A percentile compares a stretch with the other conserved stretches of the same genome.
These are phyloP conservation scores for Colletotrichum shisoi DNA, from an alignment of 2,329 filamentous ascomycete species.

Conservation along the genomic window DNA sequence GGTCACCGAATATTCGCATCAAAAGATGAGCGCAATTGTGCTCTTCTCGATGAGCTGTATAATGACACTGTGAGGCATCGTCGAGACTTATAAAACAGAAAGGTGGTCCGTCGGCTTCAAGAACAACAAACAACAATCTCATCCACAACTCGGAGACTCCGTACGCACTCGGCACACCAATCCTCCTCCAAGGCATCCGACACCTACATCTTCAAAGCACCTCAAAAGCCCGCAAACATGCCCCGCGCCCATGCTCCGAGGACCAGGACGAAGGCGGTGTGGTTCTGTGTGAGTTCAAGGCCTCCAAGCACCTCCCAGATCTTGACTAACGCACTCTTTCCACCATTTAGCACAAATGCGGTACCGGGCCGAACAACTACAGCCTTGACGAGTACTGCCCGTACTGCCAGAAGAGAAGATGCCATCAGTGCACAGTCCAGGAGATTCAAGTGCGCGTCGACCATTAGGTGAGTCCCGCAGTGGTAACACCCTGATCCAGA, in stretches of 20 bases:
- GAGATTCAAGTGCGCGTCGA: neutral
- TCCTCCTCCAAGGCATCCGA: neutral
- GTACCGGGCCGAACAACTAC: neutral
- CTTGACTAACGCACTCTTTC: neutral
- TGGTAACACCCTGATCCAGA: neutral
- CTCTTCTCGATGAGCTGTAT: neutral
- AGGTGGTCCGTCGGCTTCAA: neutral
- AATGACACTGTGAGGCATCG: neutral
- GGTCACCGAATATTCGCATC: neutral
- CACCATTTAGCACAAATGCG: constrained; percentile 4
- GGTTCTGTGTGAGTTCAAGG: constrained; percentile 15
- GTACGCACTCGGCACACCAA: neutral
- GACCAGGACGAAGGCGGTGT: neutral
- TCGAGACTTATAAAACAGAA: neutral
- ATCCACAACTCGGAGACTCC: neutral
- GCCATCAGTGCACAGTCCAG: neutral
- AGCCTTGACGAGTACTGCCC: neutral
- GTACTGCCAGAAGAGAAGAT: neutral
- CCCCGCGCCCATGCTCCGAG: neutral
- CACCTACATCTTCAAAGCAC: neutral
- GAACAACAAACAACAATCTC: neutral
- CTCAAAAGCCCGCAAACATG: neutral
- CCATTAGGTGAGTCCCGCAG: neutral
- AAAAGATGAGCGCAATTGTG: constrained; percentile 7
- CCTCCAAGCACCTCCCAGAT: neutral